These are phyloP conservation scores for Lipomyces yamanashiensis DNA, from an alignment of 805 yeast species.

Conservation along the genomic window DNA sequence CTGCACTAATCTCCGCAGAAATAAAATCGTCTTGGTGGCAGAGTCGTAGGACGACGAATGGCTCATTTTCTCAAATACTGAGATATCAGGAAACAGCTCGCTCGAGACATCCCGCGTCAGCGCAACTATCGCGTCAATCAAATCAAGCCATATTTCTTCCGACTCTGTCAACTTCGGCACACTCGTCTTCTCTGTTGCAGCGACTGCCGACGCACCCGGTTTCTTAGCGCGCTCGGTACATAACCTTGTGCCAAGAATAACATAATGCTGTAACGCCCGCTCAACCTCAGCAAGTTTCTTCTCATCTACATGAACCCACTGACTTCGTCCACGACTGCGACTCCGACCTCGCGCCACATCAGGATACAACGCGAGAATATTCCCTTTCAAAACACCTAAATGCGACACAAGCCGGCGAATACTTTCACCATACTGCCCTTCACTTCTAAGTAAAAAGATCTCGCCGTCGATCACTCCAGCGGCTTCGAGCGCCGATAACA, in stretches of 20 bases:
- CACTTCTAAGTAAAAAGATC: constrained; percentile 32
- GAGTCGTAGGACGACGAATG: constrained; percentile 33
- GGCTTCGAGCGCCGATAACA: constrained; percentile 31
- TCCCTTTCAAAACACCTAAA: constrained; percentile 17
- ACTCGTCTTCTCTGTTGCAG: not conserved
- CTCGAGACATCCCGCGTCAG: constrained; percentile 34
- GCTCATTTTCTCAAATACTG: constrained; percentile 31
- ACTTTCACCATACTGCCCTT: constrained; percentile 35
- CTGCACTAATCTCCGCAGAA: constrained; percentile 35
- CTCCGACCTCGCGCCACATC: constrained; percentile 31
- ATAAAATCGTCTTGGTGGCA: constrained; percentile 34
- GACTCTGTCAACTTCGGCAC: constrained; percentile 23
- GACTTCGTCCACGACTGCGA: constrained; percentile 12
- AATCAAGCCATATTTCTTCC: constrained; percentile 32
- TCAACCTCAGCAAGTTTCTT: constrained; percentile 29
- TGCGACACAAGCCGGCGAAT: constrained; percentile 28
- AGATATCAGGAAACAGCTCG: constrained; percentile 31
- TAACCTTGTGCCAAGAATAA: constrained; percentile 31
- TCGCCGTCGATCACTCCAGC: constrained; percentile 37
- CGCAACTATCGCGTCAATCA: constrained; percentile 34
- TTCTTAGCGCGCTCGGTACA: constrained; percentile 32
- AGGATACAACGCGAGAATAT: constrained; percentile 28
- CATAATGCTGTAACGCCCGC: constrained; percentile 32
- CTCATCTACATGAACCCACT: constrained; percentile 35
- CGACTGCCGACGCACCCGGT: not conserved